Base-by-base conservation (phyloP, 1,284 basidiomycete species). In the Exsudoporus floridanus region DNA sequence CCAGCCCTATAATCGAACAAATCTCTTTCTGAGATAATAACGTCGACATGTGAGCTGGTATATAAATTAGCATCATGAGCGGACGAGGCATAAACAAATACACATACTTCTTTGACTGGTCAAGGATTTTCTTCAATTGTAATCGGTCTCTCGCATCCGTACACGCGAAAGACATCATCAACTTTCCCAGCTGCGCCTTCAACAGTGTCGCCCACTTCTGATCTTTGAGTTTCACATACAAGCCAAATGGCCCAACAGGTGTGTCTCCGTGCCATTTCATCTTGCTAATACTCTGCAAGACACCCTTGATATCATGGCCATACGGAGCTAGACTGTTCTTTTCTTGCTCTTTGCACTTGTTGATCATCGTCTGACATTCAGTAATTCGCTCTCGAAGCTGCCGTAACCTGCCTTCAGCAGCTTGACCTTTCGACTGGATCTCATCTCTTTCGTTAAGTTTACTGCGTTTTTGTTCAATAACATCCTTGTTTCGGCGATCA, bases 161-260 rank as follows among this genome's bases (percentile, higher is more conserved):
- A 33, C 97, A 81, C 0, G 87, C 88, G 67, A 92, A 99, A 1
- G 84, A 79, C 28, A 77, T 82, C 73, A 99, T 78, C 7, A 77
- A 64, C 5, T 58, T 52, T 5, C 81, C 83, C 4, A 99, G 75
- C 59, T 88, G 79, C 16, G 74, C 74, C 35, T 91, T 81, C 56
- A 98, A 69, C 7, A 92, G 61, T 0, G 74, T 71, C 0, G 82
- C 83, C 84, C 92, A 99, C 30, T 68, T 73, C 56, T 74, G 57
- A 53, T 97, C 90, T 57, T 76, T 82, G 44, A 94, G 81, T 62
- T 87, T 88, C 59, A 99, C 86, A 65, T 83, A 81, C 40, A 78
- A 58, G 0, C 94, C 94, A n/a, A 98, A 74, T 0, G 94, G 94
- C 1, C 97, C 97, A 27, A 98, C 70, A 0, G 96, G 95, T 16